A percentile compares a stretch with the other conserved stretches of the same genome.
These are phyloP conservation scores for Hysterangium stoloniferum DNA, from an alignment of 768 basidiomycete genomes.

Conservation along the genomic window DNA sequence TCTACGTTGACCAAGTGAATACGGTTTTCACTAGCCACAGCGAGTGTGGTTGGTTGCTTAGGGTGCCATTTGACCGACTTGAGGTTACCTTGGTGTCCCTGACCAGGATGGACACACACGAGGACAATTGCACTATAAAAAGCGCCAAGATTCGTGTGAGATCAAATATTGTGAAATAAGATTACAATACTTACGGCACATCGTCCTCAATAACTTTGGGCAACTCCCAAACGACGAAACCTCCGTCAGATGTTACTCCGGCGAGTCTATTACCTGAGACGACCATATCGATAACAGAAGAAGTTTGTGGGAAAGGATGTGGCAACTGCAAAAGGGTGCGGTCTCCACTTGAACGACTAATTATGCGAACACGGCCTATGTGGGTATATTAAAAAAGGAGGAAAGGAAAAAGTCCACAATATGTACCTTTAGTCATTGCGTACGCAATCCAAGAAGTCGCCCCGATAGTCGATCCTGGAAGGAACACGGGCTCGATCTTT, in stretches of 20 bases:
- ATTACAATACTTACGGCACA: conserved; percentile 54
- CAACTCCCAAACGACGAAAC: conserved; percentile 84
- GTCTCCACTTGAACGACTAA: conserved; percentile 82
- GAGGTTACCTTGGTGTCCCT: conserved; percentile 46
- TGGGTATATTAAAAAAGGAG: neutral
- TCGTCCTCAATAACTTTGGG: conserved; percentile 81
- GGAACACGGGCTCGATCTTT: conserved; percentile 75
- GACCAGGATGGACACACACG: conserved; percentile 60
- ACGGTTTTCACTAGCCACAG: conserved; percentile 72
- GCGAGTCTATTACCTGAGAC: conserved; percentile 76
- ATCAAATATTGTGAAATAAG: conserved; percentile 2
- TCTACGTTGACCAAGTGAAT: conserved; percentile 71
- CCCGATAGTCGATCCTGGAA: conserved; percentile 82
- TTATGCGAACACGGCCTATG: conserved; percentile 75
- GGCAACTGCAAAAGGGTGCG: conserved; percentile 77
- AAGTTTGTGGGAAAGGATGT: conserved; percentile 46
- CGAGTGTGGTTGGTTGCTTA: conserved; percentile 69
- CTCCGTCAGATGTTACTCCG: conserved; percentile 82
- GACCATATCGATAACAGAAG: conserved; percentile 79
- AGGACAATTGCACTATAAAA: conserved; percentile 51
- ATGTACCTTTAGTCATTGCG: conserved; percentile 75
- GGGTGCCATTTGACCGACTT: conserved; percentile 88
- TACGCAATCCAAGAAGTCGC: conserved; percentile 92
- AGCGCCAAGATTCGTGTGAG: conserved; percentile 6
- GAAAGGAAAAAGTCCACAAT: neutral